Evolutionary conservation across 192 early-diverging fungal species (phyloP).

Genomic region (Entomortierella parvispora): DNA sequence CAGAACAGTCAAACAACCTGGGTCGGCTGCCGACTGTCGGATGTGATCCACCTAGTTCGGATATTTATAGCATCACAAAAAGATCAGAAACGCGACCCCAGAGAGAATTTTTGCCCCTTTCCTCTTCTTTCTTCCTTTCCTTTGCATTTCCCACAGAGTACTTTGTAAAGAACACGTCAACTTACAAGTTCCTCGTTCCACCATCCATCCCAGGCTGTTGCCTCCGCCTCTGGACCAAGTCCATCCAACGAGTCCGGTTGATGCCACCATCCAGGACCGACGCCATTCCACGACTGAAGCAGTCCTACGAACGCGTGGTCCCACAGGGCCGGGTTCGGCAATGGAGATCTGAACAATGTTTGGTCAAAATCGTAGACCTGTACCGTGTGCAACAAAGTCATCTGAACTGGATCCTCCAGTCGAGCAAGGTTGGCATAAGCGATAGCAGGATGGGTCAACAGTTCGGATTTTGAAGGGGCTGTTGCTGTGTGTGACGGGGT

Average conservation of each 20-base stretch:
- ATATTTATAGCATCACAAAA: neutral
- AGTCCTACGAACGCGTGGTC: constrained; percentile 59
- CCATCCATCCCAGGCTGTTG: constrained; percentile 30
- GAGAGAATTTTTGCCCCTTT: neutral
- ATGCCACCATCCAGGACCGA: constrained; percentile 65
- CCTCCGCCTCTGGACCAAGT: constrained; percentile 20
- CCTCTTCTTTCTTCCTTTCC: neutral
- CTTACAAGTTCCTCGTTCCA: constrained; percentile 51
- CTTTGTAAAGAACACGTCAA: neutral
- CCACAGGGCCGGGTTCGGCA: constrained; percentile 68
- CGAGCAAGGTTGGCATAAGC: neutral
- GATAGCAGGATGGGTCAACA: constrained; percentile 23
- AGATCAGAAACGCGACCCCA: neutral
- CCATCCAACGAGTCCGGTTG: constrained; percentile 59
- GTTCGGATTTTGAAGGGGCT: neutral
- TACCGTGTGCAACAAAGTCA: constrained; percentile 8
- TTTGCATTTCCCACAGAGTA: no score
- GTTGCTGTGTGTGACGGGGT: no score
- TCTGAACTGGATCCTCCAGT: neutral
- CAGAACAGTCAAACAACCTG: constrained; percentile 31
- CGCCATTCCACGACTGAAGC: constrained; percentile 54
- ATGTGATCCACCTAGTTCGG: constrained; percentile 48
- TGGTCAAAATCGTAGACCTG: constrained; percentile 73
- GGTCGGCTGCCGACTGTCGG: constrained; percentile 46
- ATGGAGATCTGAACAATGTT: constrained; percentile 70